Evolutionary conservation across 176 grass and related monocot species (phyloP).

Genomic region (Themeda triandra): DNA sequence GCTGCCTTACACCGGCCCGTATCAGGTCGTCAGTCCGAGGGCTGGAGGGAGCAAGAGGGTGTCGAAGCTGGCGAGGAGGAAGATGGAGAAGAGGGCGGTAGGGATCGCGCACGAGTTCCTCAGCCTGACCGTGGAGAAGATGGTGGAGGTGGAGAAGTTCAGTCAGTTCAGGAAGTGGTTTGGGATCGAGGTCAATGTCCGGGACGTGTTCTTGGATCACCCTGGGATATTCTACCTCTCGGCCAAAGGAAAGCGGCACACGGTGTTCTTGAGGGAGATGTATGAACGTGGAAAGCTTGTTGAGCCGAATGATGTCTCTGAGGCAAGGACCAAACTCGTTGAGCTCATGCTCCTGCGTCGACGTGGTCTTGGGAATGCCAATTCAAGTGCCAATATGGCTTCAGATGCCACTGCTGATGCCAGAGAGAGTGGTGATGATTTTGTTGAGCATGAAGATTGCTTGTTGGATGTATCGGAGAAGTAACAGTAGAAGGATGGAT

Average conservation of each 20-base stretch:
- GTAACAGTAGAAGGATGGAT: neutral
- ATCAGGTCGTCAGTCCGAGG: slow-evolving; percentile 17
- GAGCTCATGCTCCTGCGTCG: slow-evolving; percentile 79
- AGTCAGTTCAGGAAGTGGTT: slow-evolving; percentile 90
- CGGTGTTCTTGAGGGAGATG: slow-evolving; percentile 74
- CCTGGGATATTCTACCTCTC: slow-evolving; percentile 93
- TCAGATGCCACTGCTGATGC: neutral
- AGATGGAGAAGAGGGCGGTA: slow-evolving; percentile 87
- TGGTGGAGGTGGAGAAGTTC: slow-evolving; percentile 92
- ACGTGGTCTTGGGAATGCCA: slow-evolving; percentile 39
- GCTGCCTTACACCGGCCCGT: slow-evolving; percentile 52
- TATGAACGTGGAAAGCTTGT: slow-evolving; percentile 62
- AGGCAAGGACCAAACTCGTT: slow-evolving; percentile 63
- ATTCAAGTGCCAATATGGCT: slow-evolving; percentile 30
- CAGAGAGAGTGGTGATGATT: neutral
- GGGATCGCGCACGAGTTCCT: slow-evolving; percentile 85
- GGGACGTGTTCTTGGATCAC: slow-evolving; percentile 89
- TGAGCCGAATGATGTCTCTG: slow-evolving; percentile 67
- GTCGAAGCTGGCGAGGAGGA: slow-evolving; percentile 43
- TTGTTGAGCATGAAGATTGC: slow-evolving; percentile 7
- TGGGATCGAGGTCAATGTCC: slow-evolving; percentile 76
- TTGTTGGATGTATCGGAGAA: neutral
- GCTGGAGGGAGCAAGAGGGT: slow-evolving; percentile 8
- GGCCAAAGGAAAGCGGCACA: slow-evolving; percentile 63
- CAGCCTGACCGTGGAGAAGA: slow-evolving; percentile 88